Percentiles rank a stretch among this genome's conserved stretches.
Evolutionary conservation across 225 moss, liverwort and hornwort species (phyloP).

Genomic region (Asterella californica): DNA sequence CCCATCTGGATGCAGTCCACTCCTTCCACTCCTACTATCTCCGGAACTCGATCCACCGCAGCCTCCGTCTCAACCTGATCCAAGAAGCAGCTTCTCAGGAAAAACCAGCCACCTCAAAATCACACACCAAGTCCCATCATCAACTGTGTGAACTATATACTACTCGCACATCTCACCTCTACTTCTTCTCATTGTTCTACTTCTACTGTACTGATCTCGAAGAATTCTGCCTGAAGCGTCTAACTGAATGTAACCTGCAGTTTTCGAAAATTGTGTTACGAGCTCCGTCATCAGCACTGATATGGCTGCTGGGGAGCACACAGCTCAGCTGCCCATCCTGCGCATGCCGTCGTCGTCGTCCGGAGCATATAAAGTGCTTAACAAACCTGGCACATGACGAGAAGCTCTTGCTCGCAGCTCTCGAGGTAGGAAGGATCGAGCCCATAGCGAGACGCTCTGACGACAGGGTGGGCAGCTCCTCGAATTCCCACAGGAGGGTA

Average conservation of each 20-base stretch:
- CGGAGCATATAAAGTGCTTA: too few relatives aligned
- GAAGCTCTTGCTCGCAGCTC: slow-evolving; percentile 64
- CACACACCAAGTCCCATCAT: not conserved
- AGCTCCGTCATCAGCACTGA: too few relatives aligned
- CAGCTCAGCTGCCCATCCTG: too few relatives aligned
- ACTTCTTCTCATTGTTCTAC: too few relatives aligned
- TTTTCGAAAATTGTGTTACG: too few relatives aligned
- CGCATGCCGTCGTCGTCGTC: too few relatives aligned
- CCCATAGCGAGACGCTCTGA: slow-evolving; percentile 72
- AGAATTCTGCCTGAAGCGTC: not conserved
- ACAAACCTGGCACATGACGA: slow-evolving; percentile 72
- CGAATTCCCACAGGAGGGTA: slow-evolving; percentile 66
- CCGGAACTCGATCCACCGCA: slow-evolving; percentile 50
- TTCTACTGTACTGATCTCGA: too few relatives aligned
- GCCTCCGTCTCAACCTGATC: slow-evolving; percentile 60
- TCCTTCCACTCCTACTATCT: slow-evolving; percentile 70
- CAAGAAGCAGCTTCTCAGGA: not conserved
- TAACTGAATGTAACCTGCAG: too few relatives aligned
- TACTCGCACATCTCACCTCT: not conserved
- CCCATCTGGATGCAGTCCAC: slow-evolving; percentile 88
- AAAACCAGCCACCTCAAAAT: not conserved
- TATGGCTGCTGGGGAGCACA: too few relatives aligned
- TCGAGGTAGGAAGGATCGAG: slow-evolving; percentile 52
- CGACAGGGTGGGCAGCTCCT: slow-evolving; percentile 58
- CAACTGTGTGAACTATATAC: too few relatives aligned